Evolutionary conservation across 805 yeast genomes (phyloP), one percentile per base, ranked within the genome.

Genomic region (Schwanniomyces polymorphus): DNA sequence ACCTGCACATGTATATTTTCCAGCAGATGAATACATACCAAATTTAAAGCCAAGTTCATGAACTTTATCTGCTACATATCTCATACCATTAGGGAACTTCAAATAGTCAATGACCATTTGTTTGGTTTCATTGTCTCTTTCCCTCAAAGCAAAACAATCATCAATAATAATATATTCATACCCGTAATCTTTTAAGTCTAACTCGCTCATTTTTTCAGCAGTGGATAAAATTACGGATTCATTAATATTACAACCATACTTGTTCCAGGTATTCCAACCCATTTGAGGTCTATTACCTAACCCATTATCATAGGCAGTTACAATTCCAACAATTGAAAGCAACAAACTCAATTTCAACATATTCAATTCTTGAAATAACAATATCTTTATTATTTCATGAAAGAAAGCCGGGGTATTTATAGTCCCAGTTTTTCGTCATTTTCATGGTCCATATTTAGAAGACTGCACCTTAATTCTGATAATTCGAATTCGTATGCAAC

Each of bases 21-120:
- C 68, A 29, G 68, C 68, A 18, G 60, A 54, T 21, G 23, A 60
- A 48, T 63, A 63, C 65, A 63, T 63, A 11, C 68, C 68, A 43
- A 58, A 63, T 37, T 57, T 50, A 35, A 63, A 53, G 7, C 59
- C 63, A 35, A 49, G 28, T n/a, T 46, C 53, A 45, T 63, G 67
- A 16, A 63, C 48, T 26, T 47, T 10, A 33, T 63, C 64, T 8
- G 63, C 44, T 23, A 63, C 47, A 16, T 48, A 39, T 17, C 48
- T 49, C 51, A 62, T 59, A 16, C 67, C 67, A 39, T 52, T 41
- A 12, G 68, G 67, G 42, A 63, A 63, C 42, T 59, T 61, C 23
- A 25, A 41, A 12, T 51, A 43, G 45, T 59, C 63, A 8, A 55
- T 50, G 3, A 51, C 46, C 28, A 62, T 50, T 27, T 49, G 46